Conservation (phyloP, 331 rosid species). For the Phaseolus coccineus region DNA sequence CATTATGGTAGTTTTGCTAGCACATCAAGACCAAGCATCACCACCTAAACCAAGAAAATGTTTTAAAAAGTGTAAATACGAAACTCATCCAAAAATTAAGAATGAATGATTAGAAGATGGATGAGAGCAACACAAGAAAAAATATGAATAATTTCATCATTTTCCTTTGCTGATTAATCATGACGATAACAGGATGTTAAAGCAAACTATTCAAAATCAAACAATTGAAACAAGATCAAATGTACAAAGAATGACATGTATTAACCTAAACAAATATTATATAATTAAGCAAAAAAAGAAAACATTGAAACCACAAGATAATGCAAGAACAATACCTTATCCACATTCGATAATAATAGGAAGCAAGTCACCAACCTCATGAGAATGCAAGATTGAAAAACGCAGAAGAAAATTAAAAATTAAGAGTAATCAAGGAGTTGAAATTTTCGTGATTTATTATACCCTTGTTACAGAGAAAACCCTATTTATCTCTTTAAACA, state of each 20-base stretch:
- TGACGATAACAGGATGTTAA: neutral
- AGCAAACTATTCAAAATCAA: neutral
- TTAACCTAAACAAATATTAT: neutral
- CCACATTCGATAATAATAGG: conserved; percentile 39
- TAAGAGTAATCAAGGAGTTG: neutral
- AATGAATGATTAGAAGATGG: neutral
- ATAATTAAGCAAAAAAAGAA: neutral
- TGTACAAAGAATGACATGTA: neutral
- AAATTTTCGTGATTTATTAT: conserved; percentile 7
- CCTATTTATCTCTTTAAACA: neutral
- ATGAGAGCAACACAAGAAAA: neutral
- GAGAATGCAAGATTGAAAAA: conserved; percentile 23
- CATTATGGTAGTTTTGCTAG: conserved; percentile 75
- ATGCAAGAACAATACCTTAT: conserved; percentile 42
- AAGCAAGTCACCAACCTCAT: conserved; percentile 45
- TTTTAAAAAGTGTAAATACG: neutral
- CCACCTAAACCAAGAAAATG: conserved; percentile 48
- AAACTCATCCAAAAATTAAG: neutral
- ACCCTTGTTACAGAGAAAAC: conserved; percentile 39
- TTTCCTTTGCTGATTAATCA: neutral
- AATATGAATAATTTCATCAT: neutral
- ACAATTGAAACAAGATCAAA: neutral
- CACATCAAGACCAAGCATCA: conserved; percentile 84
- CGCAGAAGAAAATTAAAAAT: neutral
- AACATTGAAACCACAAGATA: neutral